Evolutionary conservation across 106 monocot genomes (phyloP), one percentile per base, ranked within the genome.

Genomic region (Phalaenopsis aphrodite): DNA sequence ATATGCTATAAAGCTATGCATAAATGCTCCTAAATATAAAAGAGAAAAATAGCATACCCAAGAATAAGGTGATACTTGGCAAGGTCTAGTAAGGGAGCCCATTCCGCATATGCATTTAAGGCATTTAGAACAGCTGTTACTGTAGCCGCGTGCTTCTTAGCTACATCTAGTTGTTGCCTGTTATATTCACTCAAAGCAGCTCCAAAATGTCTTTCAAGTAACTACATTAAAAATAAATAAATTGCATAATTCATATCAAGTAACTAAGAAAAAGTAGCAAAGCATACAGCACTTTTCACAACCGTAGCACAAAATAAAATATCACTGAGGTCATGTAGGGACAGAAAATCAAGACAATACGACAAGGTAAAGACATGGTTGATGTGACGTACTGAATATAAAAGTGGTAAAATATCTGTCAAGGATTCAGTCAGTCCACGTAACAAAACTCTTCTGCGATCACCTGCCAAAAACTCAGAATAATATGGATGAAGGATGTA

Each of bases 61-160:
- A 91, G 86, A 82, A 99, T 95, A n/a, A 99, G 78, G 36, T 91
- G 89, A 88, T 89, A 91, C 85, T 87, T 95, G 48, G 91, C 92
- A 86, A 99, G 82, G 80, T 95, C 93, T 76, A 86, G 73, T 71
- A 99, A 93, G 77, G 98, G 98, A 37, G 91, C 94, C 98, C 98
- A 99, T 87, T 95, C 98, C 71, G 91, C 94, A 87, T 99, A 99
- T 18, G 98, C 98, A 86, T 93, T 94, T 45, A 89, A 79, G 78
- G 99, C 99, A 93, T 99, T 95, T 77, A 99, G 78, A 55, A 80
- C 79, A 80, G 99, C 91, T 56, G 87, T 95, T 11, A 99, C 91
- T 79, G 90, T 89, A 6, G 87, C 81, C 41, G 82, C 88, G 86
- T 99, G 94, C 61, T 89, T 88, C 81, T 88, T 93, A 76, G 95